Evolutionary conservation across 2,329 filamentous ascomycete genomes (phyloP).

Genomic region (Allantophomopsis lycopodina): DNA sequence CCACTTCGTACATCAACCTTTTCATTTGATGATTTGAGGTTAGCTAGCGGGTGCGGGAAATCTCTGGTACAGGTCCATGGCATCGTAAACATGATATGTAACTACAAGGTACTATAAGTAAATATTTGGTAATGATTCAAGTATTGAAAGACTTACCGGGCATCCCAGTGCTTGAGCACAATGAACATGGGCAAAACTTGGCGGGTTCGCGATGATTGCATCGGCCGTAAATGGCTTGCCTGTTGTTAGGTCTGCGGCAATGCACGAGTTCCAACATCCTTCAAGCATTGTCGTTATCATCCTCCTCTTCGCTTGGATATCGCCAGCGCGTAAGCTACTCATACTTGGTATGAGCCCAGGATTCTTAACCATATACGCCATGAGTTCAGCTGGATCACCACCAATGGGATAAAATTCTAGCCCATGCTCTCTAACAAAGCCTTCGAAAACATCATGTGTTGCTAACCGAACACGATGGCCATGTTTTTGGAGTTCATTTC

Average conservation of each 20-base stretch:
- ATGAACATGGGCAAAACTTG: slow-evolving; percentile 14
- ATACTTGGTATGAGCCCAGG: slow-evolving; percentile 23
- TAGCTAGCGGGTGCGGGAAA: slow-evolving; percentile 27
- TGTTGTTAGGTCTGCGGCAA: slow-evolving; percentile 19
- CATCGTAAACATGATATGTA: slow-evolving; percentile 11
- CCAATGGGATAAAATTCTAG: slow-evolving; percentile 47
- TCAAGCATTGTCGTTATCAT: slow-evolving; percentile 23
- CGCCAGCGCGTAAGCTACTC: slow-evolving; percentile 21
- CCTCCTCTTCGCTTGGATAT: slow-evolving; percentile 20
- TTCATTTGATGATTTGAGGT: slow-evolving; percentile 23
- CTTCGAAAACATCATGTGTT: slow-evolving; percentile 37
- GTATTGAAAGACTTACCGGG: too few species aligned
- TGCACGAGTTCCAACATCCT: slow-evolving; percentile 22
- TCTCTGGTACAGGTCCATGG: slow-evolving; percentile 9
- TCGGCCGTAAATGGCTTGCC: slow-evolving; percentile 12
- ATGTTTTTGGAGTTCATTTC: slow-evolving; percentile 35
- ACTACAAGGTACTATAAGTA: too few species aligned
- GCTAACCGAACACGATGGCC: slow-evolving; percentile 43
- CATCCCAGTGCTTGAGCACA: slow-evolving; percentile 6
- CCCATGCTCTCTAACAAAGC: slow-evolving; percentile 38
- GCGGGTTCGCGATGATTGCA: slow-evolving; percentile 14
- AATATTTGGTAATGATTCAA: too few species aligned
- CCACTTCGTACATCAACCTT: slow-evolving; percentile 18
- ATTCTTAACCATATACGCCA: slow-evolving; percentile 57
- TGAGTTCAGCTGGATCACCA: slow-evolving; percentile 56